Evolutionary conservation across 1,284 basidiomycete species (phyloP).

Genomic region (Puccinia novopanici): DNA sequence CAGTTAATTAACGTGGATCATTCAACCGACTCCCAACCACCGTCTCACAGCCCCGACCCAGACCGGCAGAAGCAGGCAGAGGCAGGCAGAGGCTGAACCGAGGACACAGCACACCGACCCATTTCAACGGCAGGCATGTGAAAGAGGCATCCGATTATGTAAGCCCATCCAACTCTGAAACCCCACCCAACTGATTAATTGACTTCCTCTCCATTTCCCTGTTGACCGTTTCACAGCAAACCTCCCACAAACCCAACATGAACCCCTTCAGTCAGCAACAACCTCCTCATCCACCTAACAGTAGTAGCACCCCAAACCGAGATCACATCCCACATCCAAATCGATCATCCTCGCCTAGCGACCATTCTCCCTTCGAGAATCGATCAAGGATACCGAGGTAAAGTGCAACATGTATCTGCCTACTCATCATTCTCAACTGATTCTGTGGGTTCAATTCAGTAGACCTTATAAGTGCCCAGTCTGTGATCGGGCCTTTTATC

Average conservation of each 20-base stretch:
- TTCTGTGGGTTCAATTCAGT: background rate
- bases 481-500: conserved; percentile 86
- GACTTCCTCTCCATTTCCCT: background rate
- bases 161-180: no score
- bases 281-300: background rate
- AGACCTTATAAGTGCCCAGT: conserved; percentile 92
- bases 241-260: background rate
- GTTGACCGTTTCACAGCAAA: conserved; percentile 13
- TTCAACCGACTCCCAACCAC: no score
- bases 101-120: no score
- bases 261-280: background rate
- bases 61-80: no score
- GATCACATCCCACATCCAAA: background rate
- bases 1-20: no score
- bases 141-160: no score
- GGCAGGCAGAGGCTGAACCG: no score
- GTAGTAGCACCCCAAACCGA: background rate
- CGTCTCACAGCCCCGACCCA: no score
- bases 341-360: background rate
- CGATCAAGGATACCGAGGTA: background rate
- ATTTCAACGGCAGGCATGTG: no score
- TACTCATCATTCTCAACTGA: background rate
- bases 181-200: no score
- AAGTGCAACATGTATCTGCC: background rate
- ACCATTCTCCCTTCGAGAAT: background rate